Evolutionary conservation across 805 yeast species (phyloP).

Genomic region (Pichia insulana): DNA sequence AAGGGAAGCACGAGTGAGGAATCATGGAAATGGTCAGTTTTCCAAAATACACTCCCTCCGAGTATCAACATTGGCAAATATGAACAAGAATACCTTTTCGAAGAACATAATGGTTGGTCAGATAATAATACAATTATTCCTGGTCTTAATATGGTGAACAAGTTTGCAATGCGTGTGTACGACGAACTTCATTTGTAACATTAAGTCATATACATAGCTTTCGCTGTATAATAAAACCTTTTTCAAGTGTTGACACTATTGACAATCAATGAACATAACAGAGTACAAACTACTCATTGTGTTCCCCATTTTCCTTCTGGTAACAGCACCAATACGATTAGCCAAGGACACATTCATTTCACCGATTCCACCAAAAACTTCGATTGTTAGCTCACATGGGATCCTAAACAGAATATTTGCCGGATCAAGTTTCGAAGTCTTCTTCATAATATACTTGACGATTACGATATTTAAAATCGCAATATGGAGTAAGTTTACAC

Average conservation of each 20-base stretch:
- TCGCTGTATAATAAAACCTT: too few relatives aligned
- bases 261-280: too few relatives aligned
- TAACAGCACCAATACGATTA: constrained; percentile 5
- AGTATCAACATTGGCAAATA: background rate
- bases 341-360: constrained; percentile 10
- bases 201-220: too few relatives aligned
- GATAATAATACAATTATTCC: background rate
- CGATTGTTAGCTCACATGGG: constrained; percentile 19
- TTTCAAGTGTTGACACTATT: too few relatives aligned
- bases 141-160: background rate
- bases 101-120: too few relatives aligned
- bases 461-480: constrained; percentile 5
- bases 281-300: background rate
- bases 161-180: background rate
- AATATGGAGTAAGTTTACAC: background rate
- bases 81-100: background rate
- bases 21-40: constrained; percentile 3
- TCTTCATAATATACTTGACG: constrained; percentile 8
- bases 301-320: constrained; percentile 3
- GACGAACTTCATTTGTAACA: too few relatives aligned
- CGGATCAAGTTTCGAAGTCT: constrained; percentile 25
- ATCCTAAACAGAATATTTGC: constrained; percentile 22
- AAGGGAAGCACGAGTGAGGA: too few relatives aligned
- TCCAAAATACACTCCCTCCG: background rate
- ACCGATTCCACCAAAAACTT: constrained; percentile 7